Conservation (phyloP, 2,329 filamentous ascomycete species). For the Cytospora mali region DNA sequence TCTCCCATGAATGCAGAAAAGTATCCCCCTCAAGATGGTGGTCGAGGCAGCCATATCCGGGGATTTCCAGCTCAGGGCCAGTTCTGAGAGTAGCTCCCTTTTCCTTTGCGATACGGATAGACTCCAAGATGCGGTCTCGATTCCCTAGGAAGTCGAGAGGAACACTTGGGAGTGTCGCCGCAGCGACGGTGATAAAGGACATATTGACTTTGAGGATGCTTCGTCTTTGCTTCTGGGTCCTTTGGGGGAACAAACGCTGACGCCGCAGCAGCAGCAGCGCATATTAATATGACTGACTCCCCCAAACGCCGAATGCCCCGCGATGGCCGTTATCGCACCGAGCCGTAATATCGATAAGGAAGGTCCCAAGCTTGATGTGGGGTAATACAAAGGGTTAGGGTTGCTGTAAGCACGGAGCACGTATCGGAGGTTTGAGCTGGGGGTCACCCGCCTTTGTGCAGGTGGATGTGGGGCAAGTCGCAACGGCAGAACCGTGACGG, state of each 20-base stretch:
- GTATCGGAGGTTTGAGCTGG: neutral
- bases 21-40: conserved; percentile 36
- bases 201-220: conserved; percentile 25
- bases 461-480: neutral
- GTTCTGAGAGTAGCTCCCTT: conserved; percentile 64
- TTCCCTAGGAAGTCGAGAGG: conserved; percentile 67
- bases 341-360: neutral
- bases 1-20: conserved; percentile 32
- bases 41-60: conserved; percentile 40
- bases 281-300: neutral
- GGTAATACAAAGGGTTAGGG: neutral
- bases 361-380: neutral
- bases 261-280: neutral
- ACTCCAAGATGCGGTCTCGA: conserved; percentile 62
- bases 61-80: conserved; percentile 53
- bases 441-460: neutral
- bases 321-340: neutral
- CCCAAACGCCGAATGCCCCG: neutral
- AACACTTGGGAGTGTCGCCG: conserved; percentile 40
- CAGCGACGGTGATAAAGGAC: conserved; percentile 41
- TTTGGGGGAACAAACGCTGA: neutral
- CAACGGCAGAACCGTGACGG: no score
- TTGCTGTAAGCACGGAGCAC: no score
- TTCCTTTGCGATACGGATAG: conserved; percentile 61
- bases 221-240: neutral